Conservation (phyloP, 495 filamentous ascomycete species). For the Neurospora intermedia region DNA sequence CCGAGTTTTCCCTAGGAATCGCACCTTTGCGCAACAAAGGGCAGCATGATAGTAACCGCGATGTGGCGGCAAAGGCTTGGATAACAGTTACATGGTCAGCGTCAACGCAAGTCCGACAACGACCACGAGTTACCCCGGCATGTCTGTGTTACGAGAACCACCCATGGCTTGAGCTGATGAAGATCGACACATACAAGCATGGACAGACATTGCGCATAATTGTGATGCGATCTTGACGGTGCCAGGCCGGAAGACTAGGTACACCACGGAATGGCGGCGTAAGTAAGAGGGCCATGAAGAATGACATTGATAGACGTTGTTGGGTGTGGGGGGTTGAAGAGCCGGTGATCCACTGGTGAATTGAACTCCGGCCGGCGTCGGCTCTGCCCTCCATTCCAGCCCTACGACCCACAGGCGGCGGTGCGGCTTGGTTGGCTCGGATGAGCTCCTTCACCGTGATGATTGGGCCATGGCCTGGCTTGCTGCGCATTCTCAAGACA, state of each 20-base stretch:
- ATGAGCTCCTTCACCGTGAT: not conserved
- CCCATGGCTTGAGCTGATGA: not conserved
- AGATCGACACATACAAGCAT: not conserved
- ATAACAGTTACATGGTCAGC: not conserved
- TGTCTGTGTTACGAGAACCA: not conserved
- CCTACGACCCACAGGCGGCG: constrained; percentile 10
- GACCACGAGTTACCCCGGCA: not conserved
- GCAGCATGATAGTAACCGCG: not conserved
- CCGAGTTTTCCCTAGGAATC: not conserved
- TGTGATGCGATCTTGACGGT: not conserved
- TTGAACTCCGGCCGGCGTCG: not conserved
- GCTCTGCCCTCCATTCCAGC: constrained; percentile 14
- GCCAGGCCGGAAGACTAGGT: not conserved
- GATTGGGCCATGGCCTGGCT: not conserved
- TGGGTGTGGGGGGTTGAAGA: not conserved
- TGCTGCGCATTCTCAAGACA: not conserved
- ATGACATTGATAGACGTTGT: not conserved
- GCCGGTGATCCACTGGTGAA: not conserved
- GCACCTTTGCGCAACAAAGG: not conserved
- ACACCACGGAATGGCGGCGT: not conserved
- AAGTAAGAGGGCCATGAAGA: not conserved
- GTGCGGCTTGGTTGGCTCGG: not conserved
- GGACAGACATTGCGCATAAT: not conserved
- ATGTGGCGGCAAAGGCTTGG: not conserved
- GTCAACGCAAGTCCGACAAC: not conserved